Evolutionary conservation across 2,329 filamentous ascomycete species (phyloP), one percentile per base, ranked within the genome.

Genomic region (Xylaria sp.): DNA sequence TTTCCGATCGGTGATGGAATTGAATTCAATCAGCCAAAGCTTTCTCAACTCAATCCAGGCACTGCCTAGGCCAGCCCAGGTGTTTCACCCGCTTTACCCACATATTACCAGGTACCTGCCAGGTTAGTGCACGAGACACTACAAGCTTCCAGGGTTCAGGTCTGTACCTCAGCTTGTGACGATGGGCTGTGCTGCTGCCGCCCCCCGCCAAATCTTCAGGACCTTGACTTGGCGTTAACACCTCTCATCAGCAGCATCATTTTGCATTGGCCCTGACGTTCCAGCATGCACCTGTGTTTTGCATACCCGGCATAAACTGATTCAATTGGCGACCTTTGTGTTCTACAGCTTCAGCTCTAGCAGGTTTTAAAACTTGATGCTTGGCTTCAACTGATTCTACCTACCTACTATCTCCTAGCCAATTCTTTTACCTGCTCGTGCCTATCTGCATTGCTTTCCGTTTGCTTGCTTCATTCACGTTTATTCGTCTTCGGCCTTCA

Each of bases 181-280:
- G 63, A 69, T 48, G 63, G 54, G 32, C 20, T 46, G 34, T 37
- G 34, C 34, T 37, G 20, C 10, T 28, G 6, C 39, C 54, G 46
- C 63, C 68, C 66, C 66, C 68, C 54, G 54, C 67, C 58, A 66
- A 63, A 62, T 57, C 44, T 44, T 56, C 54, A 25, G 25, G 46
- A 44, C 12, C 39, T 55, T 23, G 51, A 65, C 62, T 66, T 69
- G 67, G 67, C 63, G 59, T 66, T 41, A 46, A 57, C 63, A 66
- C 46, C 25, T 63, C 63, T 23, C 56, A 23, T 32, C 25, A 66
- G 59, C 50, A 66, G 50, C 64, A 57, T 66, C 50, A 28, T 59
- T 66, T 23, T 66, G 67, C 63, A 69, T 66, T 63, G 54, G 46
- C 41, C 39, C 39, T 63, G 58, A 66, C 59, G 67, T 63, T 69